Evolutionary conservation across 2,329 filamentous ascomycete species (phyloP), one percentile per base, ranked within the genome.

Genomic region (Intubia oerlemansii): DNA sequence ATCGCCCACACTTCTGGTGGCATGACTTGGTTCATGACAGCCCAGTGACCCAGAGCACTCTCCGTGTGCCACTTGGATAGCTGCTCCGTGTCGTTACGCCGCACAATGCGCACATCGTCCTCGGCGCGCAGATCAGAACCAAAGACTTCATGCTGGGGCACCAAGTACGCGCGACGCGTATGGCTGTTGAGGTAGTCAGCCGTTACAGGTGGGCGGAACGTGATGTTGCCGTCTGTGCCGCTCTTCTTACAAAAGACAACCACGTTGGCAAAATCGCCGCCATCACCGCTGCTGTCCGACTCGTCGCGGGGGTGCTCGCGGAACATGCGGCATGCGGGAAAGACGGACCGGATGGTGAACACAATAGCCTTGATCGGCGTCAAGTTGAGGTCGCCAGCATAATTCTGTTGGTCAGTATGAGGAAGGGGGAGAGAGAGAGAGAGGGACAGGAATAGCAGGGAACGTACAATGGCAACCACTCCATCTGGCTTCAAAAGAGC

Each of bases 241-340:
- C 53, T 57, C 51, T 82, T 85, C 33, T 66, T 71, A 58, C 88
- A 98, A 55, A 93, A 93, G 34, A 95, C 70, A 26, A 95, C 78
- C 65, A 95, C 81, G 55, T 98, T 98, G 45, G 82, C 80, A 48
- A 95, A 93, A 44, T 92, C 79, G 17, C 54, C 51, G 3, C 55
- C 54, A 44, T 92, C 79, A 17, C 54, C 51, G 3, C 54, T 54
- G 14, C 66, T 47, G 7, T 54, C 50, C 15, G 54, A 51, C 2
- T 51, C 48, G 50, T 65, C 54, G 3, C 58, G 51, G 4, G 67
- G 59, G 16, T 64, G 59, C 51, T 98, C 88, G 36, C 88, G 74
- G 62, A 82, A 98, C 41, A 91, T 68, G 34, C 82, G 78, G 52
- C 88, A 98, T 4, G 70, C 67, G n/a, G 80, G 76, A 50, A 95